phyloP scores from a whole-genome alignment of 371 early-diverging fungal species.

The Syncephalastrum racemosum region DNA sequence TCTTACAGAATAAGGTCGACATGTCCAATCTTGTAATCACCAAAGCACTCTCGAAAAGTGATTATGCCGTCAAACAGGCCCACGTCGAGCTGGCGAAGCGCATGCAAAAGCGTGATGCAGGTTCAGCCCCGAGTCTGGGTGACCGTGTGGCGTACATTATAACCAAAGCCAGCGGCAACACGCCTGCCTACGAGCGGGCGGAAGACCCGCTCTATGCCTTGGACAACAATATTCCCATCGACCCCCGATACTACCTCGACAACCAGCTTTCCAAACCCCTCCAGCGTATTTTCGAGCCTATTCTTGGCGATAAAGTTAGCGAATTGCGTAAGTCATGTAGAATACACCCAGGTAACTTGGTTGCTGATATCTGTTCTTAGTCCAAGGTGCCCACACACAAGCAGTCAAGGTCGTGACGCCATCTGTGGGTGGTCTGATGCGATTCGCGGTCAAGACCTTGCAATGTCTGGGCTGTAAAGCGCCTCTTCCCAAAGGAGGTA shows the following conservation, averaged over 20 bases:
- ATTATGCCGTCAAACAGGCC: slow-evolving; percentile 97
- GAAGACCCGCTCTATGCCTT: slow-evolving; percentile 99
- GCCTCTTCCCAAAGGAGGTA: slow-evolving; percentile 77
- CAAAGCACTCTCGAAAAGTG: slow-evolving; percentile 95
- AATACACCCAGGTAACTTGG: not conserved
- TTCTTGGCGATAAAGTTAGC: slow-evolving; percentile 90
- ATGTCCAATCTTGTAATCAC: slow-evolving; percentile 98
- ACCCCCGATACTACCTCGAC: slow-evolving; percentile 98
- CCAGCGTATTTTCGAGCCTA: slow-evolving; percentile 97
- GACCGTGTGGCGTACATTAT: slow-evolving; percentile 99
- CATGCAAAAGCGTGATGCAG: slow-evolving; percentile 97
- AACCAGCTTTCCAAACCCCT: slow-evolving; percentile 98
- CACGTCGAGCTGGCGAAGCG: slow-evolving; percentile 97
- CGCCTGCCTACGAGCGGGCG: slow-evolving; percentile 96
- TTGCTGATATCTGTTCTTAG: slow-evolving; percentile 25
- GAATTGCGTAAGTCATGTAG: slow-evolving; percentile 57
- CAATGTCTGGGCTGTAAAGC: slow-evolving; percentile 96
- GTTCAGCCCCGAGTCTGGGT: slow-evolving; percentile 96
- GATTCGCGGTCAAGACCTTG: slow-evolving; percentile 88
- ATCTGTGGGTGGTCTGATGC: slow-evolving; percentile 89
- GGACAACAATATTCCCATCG: slow-evolving; percentile 98
- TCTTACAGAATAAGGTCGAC: slow-evolving; percentile 97
- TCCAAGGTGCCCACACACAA: slow-evolving; percentile 92
- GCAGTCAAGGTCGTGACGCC: slow-evolving; percentile 87
- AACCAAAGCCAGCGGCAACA: slow-evolving; percentile 85